Percentiles rank a stretch among this genome's conserved stretches.
These are phyloP conservation scores for Rutstroemia sp. DNA, from an alignment of 2,329 filamentous ascomycete genomes.

Conservation along the genomic window DNA sequence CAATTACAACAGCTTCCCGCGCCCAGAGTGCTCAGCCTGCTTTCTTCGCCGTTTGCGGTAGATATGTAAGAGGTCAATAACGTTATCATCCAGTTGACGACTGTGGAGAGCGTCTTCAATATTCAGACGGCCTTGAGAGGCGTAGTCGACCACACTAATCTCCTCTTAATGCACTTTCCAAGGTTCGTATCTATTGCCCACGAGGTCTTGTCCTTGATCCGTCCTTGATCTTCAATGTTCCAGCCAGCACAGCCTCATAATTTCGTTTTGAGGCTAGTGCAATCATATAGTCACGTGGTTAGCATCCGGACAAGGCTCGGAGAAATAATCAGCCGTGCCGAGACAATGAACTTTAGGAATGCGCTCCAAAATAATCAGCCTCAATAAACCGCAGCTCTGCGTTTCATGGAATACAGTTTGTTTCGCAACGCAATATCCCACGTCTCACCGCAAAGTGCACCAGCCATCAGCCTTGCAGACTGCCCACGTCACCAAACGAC, in stretches of 20 bases:
- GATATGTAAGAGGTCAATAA: neutral
- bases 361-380: constrained; percentile 7
- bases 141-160: neutral
- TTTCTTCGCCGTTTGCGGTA: neutral
- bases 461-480: constrained; percentile 17
- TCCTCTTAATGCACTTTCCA: neutral
- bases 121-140: constrained; percentile 4
- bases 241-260: neutral
- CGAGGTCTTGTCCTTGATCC: neutral
- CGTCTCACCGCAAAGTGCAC: constrained; percentile 6
- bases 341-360: neutral
- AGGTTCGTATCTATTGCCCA: neutral
- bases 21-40: constrained; percentile 3
- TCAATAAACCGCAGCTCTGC: constrained; percentile 5
- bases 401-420: neutral
- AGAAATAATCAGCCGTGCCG: neutral
- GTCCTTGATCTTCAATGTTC: neutral
- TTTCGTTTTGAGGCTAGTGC: neutral
- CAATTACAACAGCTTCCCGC: neutral
- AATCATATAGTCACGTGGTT: neutral
- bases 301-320: no score
- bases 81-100: neutral
- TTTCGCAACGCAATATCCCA: neutral
- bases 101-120: neutral
- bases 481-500: neutral